phyloP scores from a whole-genome alignment of 208 protist species.

The Herpetomonas tarakana region DNA sequence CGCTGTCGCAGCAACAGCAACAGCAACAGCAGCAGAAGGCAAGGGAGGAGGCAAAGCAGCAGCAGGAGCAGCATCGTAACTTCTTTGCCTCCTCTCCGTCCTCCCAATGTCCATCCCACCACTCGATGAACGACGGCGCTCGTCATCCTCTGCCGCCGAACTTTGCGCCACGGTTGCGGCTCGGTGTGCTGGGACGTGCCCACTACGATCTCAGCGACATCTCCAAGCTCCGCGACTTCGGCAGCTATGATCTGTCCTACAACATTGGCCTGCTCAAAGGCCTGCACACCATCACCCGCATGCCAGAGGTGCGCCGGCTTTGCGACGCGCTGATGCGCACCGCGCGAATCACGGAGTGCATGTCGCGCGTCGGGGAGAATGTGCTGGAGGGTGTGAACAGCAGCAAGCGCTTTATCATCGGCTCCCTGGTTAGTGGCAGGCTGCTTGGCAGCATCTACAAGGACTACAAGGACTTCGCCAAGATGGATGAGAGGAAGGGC shows the following conservation, averaged over 20 bases:
- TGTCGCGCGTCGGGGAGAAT: slow-evolving; percentile 47
- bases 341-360: slow-evolving; percentile 27
- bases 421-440: slow-evolving; percentile 36
- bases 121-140: no score
- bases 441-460: slow-evolving; percentile 30
- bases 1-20: no score
- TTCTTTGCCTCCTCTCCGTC: no score
- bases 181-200: no score
- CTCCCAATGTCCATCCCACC: no score
- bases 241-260: slow-evolving; percentile 40
- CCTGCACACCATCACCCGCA: slow-evolving; percentile 9
- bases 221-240: slow-evolving; percentile 56
- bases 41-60: no score
- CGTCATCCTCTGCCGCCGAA: no score
- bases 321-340: slow-evolving; percentile 33
- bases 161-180: no score
- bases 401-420: slow-evolving; percentile 61
- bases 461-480: slow-evolving; percentile 37
- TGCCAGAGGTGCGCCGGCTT: slow-evolving; percentile 22
- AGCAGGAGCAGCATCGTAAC: no score
- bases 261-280: slow-evolving; percentile 33
- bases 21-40: no score
- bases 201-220: slow-evolving; percentile 49
- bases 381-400: slow-evolving; percentile 54
- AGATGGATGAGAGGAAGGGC: slow-evolving; percentile 28